Percentiles rank a stretch among this genome's conserved stretches.
Conservation (phyloP, 1,139 yeast species). For the Geotrichum macrosporum region DNA sequence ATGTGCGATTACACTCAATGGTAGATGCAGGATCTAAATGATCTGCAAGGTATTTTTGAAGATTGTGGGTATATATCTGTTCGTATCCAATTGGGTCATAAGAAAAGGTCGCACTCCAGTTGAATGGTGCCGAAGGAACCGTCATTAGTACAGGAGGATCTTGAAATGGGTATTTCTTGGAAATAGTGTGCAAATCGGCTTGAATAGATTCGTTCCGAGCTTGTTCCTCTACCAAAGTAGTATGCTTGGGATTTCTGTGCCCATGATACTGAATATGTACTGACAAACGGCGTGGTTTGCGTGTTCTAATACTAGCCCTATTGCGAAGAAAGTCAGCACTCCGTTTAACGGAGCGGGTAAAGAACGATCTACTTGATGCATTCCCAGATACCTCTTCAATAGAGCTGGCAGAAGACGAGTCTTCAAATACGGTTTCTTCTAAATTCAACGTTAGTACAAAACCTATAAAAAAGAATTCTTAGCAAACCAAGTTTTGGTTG, state of each 20-base stretch:
- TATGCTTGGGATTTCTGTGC: not conserved
- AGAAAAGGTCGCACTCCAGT: not conserved
- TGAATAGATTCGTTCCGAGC: conserved; percentile 5
- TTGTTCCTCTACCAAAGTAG: not conserved
- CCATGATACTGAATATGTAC: conserved; percentile 8
- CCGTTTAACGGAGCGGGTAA: not conserved
- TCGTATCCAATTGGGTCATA: conserved; percentile 11
- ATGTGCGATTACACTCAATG: conserved; percentile 4
- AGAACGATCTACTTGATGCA: not conserved
- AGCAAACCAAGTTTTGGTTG: no score
- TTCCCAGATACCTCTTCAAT: not conserved
- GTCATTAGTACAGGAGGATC: conserved; percentile 3
- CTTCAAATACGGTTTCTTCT: no score
- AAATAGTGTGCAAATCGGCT: conserved; percentile 4
- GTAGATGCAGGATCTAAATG: conserved; percentile 2
- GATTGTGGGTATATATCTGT: conserved; percentile 1
- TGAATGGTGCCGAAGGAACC: not conserved
- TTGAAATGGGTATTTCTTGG: conserved; percentile 5
- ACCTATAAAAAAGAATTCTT: no score
- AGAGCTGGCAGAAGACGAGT: no score
- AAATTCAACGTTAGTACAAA: no score
- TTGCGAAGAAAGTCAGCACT: not conserved
- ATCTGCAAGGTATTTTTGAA: conserved; percentile 5
- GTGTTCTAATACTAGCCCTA: not conserved
- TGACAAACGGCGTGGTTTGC: conserved; percentile 7